phyloP scores from a whole-genome alignment of 768 basidiomycete genomes.

The Guyanaporus albipodus region DNA sequence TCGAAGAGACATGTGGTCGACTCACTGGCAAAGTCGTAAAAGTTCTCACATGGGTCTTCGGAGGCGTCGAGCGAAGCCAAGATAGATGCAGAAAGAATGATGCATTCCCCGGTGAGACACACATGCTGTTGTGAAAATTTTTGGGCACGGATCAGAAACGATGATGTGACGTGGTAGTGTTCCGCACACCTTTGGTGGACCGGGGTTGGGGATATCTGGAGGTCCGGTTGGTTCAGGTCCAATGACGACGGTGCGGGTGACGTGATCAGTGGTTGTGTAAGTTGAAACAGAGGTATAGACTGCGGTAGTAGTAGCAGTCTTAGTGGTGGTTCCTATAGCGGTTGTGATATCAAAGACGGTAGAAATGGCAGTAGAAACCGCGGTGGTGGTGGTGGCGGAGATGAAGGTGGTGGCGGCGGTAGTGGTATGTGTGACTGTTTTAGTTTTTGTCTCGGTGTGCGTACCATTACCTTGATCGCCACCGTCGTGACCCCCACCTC shows the following conservation, averaged over 20 bases:
- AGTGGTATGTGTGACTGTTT: slow-evolving; percentile 31
- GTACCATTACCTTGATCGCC: slow-evolving; percentile 31
- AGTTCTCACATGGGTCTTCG: slow-evolving; percentile 93
- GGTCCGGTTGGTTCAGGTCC: slow-evolving; percentile 39
- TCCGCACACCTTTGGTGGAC: slow-evolving; percentile 47
- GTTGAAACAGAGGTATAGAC: slow-evolving; percentile 37
- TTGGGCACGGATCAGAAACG: slow-evolving; percentile 3
- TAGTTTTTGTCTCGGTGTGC: slow-evolving; percentile 32
- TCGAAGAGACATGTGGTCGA: slow-evolving; percentile 17
- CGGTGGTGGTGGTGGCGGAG: slow-evolving; percentile 33
- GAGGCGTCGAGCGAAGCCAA: slow-evolving; percentile 74
- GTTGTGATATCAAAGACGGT: slow-evolving; percentile 33
- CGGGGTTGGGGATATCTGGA: slow-evolving; percentile 53
- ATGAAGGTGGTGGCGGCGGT: slow-evolving; percentile 30
- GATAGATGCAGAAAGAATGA: slow-evolving; percentile 78
- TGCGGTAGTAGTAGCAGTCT: slow-evolving; percentile 35
- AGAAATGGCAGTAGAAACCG: slow-evolving; percentile 30
- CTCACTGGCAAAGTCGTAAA: slow-evolving; percentile 90
- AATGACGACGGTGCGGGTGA: slow-evolving; percentile 40
- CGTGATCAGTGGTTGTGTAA: slow-evolving; percentile 34
- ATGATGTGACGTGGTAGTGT: neutral
- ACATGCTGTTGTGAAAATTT: slow-evolving; percentile 46
- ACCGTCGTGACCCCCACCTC: slow-evolving; percentile 26
- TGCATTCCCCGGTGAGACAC: slow-evolving; percentile 78
- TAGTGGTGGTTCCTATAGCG: slow-evolving; percentile 41